These are phyloP conservation scores for Pugionium cornutum DNA, from an alignment of 345 rosid species.

Conservation along the genomic window DNA sequence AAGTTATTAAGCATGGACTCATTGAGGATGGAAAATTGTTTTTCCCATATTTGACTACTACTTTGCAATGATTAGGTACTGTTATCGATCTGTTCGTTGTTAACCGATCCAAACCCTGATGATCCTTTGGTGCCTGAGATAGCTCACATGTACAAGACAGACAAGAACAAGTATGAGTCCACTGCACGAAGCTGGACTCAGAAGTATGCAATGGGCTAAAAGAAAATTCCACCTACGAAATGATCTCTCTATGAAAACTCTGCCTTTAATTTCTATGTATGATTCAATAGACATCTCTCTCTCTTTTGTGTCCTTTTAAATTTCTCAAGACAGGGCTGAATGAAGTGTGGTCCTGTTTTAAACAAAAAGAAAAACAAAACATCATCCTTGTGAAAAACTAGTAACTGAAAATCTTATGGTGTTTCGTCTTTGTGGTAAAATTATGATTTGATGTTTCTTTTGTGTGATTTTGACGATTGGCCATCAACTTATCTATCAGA, in stretches of 20 bases:
- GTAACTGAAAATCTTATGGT: slow-evolving; percentile 25
- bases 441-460: slow-evolving; percentile 26
- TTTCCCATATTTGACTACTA: neutral
- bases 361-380: slow-evolving; percentile 13
- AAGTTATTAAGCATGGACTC: neutral
- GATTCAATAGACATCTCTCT: slow-evolving; percentile 37
- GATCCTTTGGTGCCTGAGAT: slow-evolving; percentile 97
- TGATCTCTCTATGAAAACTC: slow-evolving; percentile 32
- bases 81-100: slow-evolving; percentile 89
- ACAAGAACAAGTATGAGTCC: slow-evolving; percentile 87
- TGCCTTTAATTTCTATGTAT: slow-evolving; percentile 40
- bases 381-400: slow-evolving; percentile 41
- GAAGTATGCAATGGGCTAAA: slow-evolving; percentile 95
- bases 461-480: neutral
- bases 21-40: neutral
- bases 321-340: slow-evolving; percentile 31
- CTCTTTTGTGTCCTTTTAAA: slow-evolving; percentile 8
- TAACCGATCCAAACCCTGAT: slow-evolving; percentile 95
- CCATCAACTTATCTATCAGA: too few relatives aligned
- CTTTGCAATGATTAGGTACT: slow-evolving; percentile 53
- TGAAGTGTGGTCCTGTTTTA: slow-evolving; percentile 31
- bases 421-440: slow-evolving; percentile 29
- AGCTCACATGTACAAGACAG: slow-evolving; percentile 97
- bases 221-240: slow-evolving; percentile 25
- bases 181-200: slow-evolving; percentile 99